Evolutionary conservation across 495 filamentous ascomycete genomes (phyloP).

Genomic region (Penicillium psychrofluorescens): DNA sequence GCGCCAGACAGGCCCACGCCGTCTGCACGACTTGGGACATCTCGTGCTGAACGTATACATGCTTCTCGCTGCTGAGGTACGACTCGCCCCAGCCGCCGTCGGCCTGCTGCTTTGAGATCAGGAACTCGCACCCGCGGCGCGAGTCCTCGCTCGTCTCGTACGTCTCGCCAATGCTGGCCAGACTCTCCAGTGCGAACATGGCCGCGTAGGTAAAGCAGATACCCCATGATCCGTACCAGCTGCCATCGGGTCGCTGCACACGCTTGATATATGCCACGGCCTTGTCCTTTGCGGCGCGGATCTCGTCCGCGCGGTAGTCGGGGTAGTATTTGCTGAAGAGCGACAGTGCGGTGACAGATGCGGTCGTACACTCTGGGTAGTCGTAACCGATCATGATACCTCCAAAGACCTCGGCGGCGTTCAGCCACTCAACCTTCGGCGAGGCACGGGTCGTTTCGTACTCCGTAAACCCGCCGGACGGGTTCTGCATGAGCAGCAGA

Average conservation of each 20-base stretch:
- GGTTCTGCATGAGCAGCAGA: conserved; percentile 85
- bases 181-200: conserved; percentile 88
- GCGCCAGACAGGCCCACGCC: conserved; percentile 77
- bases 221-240: conserved; percentile 96
- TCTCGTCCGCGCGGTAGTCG: conserved; percentile 68
- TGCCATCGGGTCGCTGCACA: conserved; percentile 72
- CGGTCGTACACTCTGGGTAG: conserved; percentile 95
- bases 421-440: conserved; percentile 71
- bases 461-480: conserved; percentile 78
- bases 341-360: conserved; percentile 81
- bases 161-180: conserved; percentile 73
- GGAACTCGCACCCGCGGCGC: conserved; percentile 73
- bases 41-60: conserved; percentile 55
- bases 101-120: conserved; percentile 70
- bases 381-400: conserved; percentile 98
- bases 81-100: conserved; percentile 98
- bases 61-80: conserved; percentile 64
- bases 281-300: conserved; percentile 57
- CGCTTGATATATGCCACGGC: conserved; percentile 77
- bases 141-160: conserved; percentile 66
- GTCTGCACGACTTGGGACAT: conserved; percentile 84
- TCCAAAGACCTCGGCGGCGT: conserved; percentile 95
- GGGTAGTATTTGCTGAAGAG: conserved; percentile 79
- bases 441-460: conserved; percentile 81
- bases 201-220: conserved; percentile 96